These are phyloP conservation scores for Solioccasus polychromus DNA, from an alignment of 768 basidiomycete species.

Conservation along the genomic window DNA sequence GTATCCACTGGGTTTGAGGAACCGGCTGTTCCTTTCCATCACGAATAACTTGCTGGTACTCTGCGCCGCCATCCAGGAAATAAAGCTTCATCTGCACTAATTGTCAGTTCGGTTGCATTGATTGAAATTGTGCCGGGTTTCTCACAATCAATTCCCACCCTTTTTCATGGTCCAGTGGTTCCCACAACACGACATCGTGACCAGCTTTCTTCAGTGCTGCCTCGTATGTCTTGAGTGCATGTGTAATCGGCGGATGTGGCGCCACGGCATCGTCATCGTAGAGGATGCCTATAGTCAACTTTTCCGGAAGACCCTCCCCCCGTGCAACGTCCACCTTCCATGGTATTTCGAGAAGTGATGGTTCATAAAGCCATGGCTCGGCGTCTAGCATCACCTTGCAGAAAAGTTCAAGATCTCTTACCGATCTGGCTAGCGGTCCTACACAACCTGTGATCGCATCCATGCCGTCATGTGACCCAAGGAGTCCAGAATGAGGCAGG, in stretches of 20 bases:
- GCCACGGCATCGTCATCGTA: slow-evolving; percentile 50
- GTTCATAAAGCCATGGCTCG: slow-evolving; percentile 46
- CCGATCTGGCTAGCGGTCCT: slow-evolving; percentile 48
- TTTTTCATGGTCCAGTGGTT: slow-evolving; percentile 41
- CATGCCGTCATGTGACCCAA: slow-evolving; percentile 51
- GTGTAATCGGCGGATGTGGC: slow-evolving; percentile 47
- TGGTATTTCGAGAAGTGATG: slow-evolving; percentile 47
- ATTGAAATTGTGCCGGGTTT: not conserved
- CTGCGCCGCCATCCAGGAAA: slow-evolving; percentile 47
- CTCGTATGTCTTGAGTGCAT: slow-evolving; percentile 39
- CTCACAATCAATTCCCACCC: slow-evolving; percentile 49
- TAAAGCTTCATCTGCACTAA: slow-evolving; percentile 40
- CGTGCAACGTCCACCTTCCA: slow-evolving; percentile 42
- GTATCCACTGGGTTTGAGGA: slow-evolving; percentile 43
- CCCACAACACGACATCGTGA: slow-evolving; percentile 51
- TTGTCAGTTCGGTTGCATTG: slow-evolving; percentile 15
- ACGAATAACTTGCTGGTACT: slow-evolving; percentile 39
- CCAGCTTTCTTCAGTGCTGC: slow-evolving; percentile 42
- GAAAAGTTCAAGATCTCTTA: slow-evolving; percentile 48
- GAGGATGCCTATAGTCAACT: slow-evolving; percentile 44
- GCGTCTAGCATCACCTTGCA: slow-evolving; percentile 44
- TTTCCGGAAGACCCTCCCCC: slow-evolving; percentile 38
- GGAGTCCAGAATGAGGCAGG: slow-evolving; percentile 48
- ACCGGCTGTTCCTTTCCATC: slow-evolving; percentile 36
- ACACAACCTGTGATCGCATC: slow-evolving; percentile 50